These are phyloP conservation scores for Citeromyces siamensis DNA, from an alignment of 1,139 yeast species.

Conservation along the genomic window DNA sequence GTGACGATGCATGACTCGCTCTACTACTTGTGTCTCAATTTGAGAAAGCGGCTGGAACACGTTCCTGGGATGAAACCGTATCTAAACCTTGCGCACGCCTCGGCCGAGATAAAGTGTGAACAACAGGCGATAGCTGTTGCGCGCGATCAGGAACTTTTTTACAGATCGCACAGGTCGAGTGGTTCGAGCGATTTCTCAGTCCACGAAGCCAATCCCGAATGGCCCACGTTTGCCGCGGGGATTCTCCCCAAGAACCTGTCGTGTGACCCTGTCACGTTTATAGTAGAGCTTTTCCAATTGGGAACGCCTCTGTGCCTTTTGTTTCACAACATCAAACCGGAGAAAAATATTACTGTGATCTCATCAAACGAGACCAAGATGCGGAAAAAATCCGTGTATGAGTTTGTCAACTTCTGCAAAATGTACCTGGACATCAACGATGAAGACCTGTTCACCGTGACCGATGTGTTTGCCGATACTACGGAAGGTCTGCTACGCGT, in stretches of 20 bases:
- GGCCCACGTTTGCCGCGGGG: constrained; percentile 62
- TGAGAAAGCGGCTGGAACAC: constrained; percentile 44
- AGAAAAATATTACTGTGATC: constrained; percentile 33
- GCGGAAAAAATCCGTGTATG: constrained; percentile 85
- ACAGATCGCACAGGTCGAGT: constrained; percentile 11
- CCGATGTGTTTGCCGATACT: constrained; percentile 77
- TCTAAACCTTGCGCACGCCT: constrained; percentile 41
- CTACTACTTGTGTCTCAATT: constrained; percentile 53
- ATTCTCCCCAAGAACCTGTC: constrained; percentile 59
- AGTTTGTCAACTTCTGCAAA: constrained; percentile 81
- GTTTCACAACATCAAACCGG: constrained; percentile 48
- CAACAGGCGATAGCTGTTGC: constrained; percentile 53
- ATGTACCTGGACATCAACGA: constrained; percentile 63
- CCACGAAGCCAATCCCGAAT: constrained; percentile 13
- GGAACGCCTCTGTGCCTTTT: constrained; percentile 88
- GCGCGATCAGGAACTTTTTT: constrained; percentile 6
- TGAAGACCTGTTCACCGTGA: constrained; percentile 78
- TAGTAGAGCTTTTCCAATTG: constrained; percentile 81
- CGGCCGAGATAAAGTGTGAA: constrained; percentile 62
- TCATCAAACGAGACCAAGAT: constrained; percentile 71
- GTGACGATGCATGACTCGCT: constrained; percentile 63
- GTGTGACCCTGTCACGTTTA: constrained; percentile 86
- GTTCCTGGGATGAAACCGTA: constrained; percentile 69
- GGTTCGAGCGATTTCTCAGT: constrained; percentile 15
- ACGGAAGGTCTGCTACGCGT: constrained; percentile 71